Evolutionary conservation across 169 alveolate genomes (phyloP).

Genomic region (Cryptosporidium baileyi): DNA sequence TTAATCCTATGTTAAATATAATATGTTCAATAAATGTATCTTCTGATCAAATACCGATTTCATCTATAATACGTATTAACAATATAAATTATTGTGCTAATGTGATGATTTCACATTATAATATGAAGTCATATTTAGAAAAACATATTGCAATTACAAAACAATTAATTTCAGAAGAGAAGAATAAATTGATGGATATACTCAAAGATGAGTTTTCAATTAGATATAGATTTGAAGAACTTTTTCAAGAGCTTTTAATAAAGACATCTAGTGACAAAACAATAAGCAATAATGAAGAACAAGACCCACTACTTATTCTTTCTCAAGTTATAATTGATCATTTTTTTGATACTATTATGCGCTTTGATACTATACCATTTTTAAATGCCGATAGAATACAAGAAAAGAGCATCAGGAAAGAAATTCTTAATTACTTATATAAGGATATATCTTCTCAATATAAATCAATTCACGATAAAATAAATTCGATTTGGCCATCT

Average conservation of each 20-base stretch:
- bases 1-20: conserved; percentile 51
- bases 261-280: neutral
- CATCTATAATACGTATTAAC: conserved; percentile 26
- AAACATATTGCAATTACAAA: conserved; percentile 13
- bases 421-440: neutral
- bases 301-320: conserved; percentile 52
- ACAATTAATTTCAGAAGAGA: conserved; percentile 6
- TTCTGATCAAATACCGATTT: neutral
- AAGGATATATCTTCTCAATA: conserved; percentile 14
- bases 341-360: conserved; percentile 38
- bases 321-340: conserved; percentile 60
- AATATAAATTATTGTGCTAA: conserved; percentile 6
- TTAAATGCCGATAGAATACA: conserved; percentile 38
- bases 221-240: conserved; percentile 27
- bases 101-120: neutral
- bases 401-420: neutral
- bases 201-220: conserved; percentile 3
- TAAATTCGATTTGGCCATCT: conserved; percentile 22
- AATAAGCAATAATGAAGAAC: neutral
- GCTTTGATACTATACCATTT: conserved; percentile 56
- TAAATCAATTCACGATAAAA: conserved; percentile 4
- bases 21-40: conserved; percentile 19
- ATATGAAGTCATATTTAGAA: neutral
- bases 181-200: neutral
- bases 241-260: conserved; percentile 2